These are phyloP conservation scores for Kuraishia hungarica DNA, from an alignment of 805 yeast species.

Conservation along the genomic window DNA sequence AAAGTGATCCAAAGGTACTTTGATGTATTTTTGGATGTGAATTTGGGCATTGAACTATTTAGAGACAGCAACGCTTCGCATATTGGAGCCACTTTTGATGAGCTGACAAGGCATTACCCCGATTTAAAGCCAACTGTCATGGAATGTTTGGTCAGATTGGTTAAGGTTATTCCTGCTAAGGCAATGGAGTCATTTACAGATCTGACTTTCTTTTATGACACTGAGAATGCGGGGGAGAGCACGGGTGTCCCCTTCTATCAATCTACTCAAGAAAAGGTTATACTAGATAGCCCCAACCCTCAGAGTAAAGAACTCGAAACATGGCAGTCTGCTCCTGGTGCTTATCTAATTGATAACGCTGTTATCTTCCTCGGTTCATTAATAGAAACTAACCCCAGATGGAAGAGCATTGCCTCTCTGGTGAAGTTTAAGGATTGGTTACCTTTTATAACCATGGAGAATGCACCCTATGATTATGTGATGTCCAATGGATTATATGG, in stretches of 20 bases:
- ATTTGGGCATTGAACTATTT: conserved; percentile 45
- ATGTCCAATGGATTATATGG: conserved; percentile 46
- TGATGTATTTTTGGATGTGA: conserved; percentile 37
- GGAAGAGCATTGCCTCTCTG: conserved; percentile 30
- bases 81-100: conserved; percentile 68
- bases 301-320: conserved; percentile 25
- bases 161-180: conserved; percentile 32
- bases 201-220: conserved; percentile 31
- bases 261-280: conserved; percentile 29
- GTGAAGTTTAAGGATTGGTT: conserved; percentile 37
- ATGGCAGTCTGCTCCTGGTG: conserved; percentile 45
- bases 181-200: conserved; percentile 28
- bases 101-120: conserved; percentile 77
- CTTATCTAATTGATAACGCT: conserved; percentile 41
- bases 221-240: no score
- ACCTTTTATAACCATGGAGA: conserved; percentile 35
- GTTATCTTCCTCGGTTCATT: conserved; percentile 42
- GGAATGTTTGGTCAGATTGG: conserved; percentile 34
- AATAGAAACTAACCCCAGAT: conserved; percentile 40
- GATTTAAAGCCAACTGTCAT: conserved; percentile 53
- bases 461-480: conserved; percentile 56
- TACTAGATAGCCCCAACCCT: conserved; percentile 31
- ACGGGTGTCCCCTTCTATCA: conserved; percentile 32
- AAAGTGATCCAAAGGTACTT: conserved; percentile 34
- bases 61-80: conserved; percentile 42